These are phyloP conservation scores for Alternaria solani DNA, from an alignment of 2,329 filamentous ascomycete genomes.

Conservation along the genomic window DNA sequence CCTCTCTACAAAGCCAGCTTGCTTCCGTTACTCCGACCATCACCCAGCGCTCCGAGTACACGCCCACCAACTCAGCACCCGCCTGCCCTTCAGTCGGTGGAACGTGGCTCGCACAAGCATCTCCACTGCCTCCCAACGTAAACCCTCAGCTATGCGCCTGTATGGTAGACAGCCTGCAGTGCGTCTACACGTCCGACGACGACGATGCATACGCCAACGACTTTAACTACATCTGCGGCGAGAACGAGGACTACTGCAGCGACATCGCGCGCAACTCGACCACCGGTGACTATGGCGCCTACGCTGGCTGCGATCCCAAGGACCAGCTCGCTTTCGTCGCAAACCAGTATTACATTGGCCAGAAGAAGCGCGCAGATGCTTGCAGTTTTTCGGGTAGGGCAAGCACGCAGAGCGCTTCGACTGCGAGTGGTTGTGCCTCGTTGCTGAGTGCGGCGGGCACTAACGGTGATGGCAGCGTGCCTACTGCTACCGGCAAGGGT, in stretches of 20 bases:
- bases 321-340: conserved; percentile 78
- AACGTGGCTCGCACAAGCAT: conserved; percentile 73
- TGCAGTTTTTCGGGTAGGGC: conserved; percentile 77
- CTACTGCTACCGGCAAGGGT: conserved; percentile 42
- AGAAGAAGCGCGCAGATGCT: conserved; percentile 58
- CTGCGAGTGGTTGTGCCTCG: conserved; percentile 62
- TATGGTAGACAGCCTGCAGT: conserved; percentile 78
- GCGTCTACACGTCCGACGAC: conserved; percentile 70
- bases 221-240: conserved; percentile 77
- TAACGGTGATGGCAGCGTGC: conserved; percentile 63
- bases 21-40: conserved; percentile 70
- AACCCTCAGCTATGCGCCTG: conserved; percentile 83
- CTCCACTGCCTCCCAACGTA: conserved; percentile 80
- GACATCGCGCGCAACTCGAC: conserved; percentile 74
- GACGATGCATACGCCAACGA: conserved; percentile 68
- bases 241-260: conserved; percentile 63
- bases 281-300: conserved; percentile 75
- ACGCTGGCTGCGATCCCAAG: conserved; percentile 75
- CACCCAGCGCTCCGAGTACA: conserved; percentile 73
- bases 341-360: conserved; percentile 71
- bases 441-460: conserved; percentile 70
- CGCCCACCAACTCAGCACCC: conserved; percentile 70
- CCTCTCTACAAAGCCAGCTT: conserved; percentile 73
- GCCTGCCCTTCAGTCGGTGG: conserved; percentile 72
- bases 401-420: conserved; percentile 59